Percentiles rank a stretch among this genome's conserved stretches.
Conservation (phyloP, 2,329 filamentous ascomycete genomes). For the Endoconidiophora polonica region DNA sequence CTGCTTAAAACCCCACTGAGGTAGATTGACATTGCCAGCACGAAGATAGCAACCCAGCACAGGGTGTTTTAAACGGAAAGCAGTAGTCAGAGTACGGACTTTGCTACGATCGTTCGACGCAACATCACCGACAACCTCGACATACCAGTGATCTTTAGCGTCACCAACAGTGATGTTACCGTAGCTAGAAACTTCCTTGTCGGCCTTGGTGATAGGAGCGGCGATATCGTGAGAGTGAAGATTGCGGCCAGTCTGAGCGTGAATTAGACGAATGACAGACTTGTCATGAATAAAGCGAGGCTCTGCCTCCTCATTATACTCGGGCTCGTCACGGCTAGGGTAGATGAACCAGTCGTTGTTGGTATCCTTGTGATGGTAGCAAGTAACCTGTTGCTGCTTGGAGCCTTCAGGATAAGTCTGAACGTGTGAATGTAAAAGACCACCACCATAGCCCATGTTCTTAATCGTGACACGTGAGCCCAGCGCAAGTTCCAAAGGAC, state of each 20-base stretch:
- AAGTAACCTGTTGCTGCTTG: conserved; percentile 87
- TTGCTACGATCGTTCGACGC: conserved; percentile 70
- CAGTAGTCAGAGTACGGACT: conserved; percentile 80
- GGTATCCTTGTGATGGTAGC: conserved; percentile 98
- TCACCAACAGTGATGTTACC: conserved; percentile 92
- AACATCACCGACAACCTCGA: conserved; percentile 84
- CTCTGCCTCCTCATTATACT: conserved; percentile 54
- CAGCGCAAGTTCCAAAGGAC: conserved; percentile 76
- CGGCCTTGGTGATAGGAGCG: conserved; percentile 74
- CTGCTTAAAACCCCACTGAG: conserved; percentile 99
- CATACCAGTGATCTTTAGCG: conserved; percentile 91
- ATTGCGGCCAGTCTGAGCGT: conserved; percentile 91
- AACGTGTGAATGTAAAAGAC: conserved; percentile 87
- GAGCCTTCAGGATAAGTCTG: conserved; percentile 94
- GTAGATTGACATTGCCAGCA: conserved; percentile 87
- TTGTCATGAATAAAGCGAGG: conserved; percentile 65
- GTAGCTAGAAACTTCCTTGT: conserved; percentile 89
- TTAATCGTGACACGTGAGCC: conserved; percentile 87
- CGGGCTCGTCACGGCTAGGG: conserved; percentile 63
- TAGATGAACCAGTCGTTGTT: conserved; percentile 99
- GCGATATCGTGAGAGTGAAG: conserved; percentile 84
- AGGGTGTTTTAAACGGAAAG: conserved; percentile 74
- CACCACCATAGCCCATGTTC: conserved; percentile 98
- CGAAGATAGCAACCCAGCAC: conserved; percentile 82
- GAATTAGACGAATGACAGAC: conserved; percentile 68